Conservation (phyloP, 2,329 filamentous ascomycete species). For the Delphinella strobiligena region DNA sequence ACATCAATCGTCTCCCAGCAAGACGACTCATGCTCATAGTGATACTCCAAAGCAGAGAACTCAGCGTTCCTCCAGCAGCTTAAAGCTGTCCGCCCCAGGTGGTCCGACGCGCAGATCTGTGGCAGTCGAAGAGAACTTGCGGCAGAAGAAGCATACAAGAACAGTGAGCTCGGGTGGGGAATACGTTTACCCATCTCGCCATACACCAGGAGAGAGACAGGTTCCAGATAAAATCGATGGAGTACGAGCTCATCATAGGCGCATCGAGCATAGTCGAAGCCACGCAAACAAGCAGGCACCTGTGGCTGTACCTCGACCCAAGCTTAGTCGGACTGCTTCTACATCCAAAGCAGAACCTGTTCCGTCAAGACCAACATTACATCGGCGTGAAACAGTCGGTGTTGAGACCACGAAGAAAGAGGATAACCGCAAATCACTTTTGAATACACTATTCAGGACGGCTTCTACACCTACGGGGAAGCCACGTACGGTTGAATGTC, state of each 20-base stretch:
- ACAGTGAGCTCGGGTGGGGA: neutral
- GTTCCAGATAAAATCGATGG: no score
- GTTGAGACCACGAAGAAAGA: neutral
- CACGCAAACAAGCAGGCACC: no score
- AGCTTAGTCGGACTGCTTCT: conserved; percentile 2
- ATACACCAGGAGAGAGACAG: neutral
- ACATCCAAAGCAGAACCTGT: neutral
- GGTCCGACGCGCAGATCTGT: no score
- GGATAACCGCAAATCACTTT: conserved; percentile 7
- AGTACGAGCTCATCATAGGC: no score
- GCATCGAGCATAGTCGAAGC: no score
- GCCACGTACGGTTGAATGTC: conserved; percentile 43
- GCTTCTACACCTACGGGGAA: conserved; percentile 7
- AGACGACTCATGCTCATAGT: no score
- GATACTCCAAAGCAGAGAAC: no score
- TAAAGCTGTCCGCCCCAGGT: no score
- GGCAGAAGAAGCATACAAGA: neutral
- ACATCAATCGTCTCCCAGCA: no score
- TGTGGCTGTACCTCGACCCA: no score
- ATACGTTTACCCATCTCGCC: neutral
- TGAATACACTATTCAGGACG: conserved; percentile 15
- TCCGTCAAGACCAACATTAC: neutral
- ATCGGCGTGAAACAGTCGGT: neutral
- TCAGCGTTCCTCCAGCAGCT: no score
- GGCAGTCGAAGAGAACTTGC: neutral